These are phyloP conservation scores for Kwoniella bestiolae DNA, from an alignment of 768 basidiomycete species.

Conservation along the genomic window DNA sequence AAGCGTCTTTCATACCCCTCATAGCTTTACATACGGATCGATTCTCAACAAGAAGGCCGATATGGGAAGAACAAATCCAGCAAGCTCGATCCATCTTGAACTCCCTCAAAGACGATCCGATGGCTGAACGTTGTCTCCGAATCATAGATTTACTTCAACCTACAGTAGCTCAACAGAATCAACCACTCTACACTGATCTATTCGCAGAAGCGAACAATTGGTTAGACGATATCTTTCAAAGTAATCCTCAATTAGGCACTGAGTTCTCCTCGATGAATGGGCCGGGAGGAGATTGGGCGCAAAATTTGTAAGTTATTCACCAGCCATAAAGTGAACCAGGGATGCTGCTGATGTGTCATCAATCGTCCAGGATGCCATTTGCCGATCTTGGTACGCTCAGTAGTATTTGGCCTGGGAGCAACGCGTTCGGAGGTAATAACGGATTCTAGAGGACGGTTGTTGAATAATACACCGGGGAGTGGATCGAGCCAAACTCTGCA, in stretches of 20 bases:
- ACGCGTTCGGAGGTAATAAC: slow-evolving; percentile 1
- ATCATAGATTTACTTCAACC: slow-evolving; percentile 18
- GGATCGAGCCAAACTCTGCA: no score
- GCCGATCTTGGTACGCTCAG: slow-evolving; percentile 4
- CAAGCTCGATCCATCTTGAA: slow-evolving; percentile 7
- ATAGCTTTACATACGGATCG: slow-evolving; percentile 18
- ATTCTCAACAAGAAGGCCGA: slow-evolving; percentile 1
- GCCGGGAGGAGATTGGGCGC: slow-evolving; percentile 6
- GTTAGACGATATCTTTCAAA: slow-evolving; percentile 12
- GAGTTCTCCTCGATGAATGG: slow-evolving; percentile 1
- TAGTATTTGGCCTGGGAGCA: slow-evolving; percentile 12
- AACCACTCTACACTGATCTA: not conserved
- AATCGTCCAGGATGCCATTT: slow-evolving; percentile 2
- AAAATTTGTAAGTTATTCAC: slow-evolving; percentile 4
- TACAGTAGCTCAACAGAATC: not conserved
- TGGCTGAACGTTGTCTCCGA: slow-evolving; percentile 17
- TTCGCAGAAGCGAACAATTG: slow-evolving; percentile 9
- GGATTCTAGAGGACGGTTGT: not conserved
- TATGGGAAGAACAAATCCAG: slow-evolving; percentile 10
- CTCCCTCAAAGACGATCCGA: slow-evolving; percentile 1
- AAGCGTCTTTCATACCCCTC: slow-evolving; percentile 19
- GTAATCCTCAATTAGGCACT: slow-evolving; percentile 3
- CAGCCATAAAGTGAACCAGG: no score
- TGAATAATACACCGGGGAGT: no score
- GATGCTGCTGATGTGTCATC: no score